A percentile compares a stretch with the other conserved stretches of the same genome.
These are phyloP conservation scores for Peronosclerospora sorghi DNA, from an alignment of 352 stramenopile species.

Conservation along the genomic window DNA sequence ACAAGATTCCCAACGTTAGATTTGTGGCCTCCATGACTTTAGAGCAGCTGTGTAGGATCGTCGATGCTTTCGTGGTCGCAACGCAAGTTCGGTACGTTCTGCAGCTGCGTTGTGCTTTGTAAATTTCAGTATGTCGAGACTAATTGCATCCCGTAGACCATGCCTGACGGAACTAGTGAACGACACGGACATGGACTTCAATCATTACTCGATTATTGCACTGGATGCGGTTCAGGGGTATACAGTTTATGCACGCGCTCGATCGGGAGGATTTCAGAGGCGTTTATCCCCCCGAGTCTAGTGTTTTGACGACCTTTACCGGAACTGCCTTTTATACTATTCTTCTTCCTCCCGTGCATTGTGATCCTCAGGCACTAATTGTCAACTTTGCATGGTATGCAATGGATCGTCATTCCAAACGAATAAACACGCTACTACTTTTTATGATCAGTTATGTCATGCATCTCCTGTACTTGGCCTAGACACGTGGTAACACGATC, in stretches of 20 bases:
- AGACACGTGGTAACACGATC: constrained; percentile 42
- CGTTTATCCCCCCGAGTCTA: constrained; percentile 7
- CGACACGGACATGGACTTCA: constrained; percentile 75
- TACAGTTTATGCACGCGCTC: constrained; percentile 23
- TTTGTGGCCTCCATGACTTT: constrained; percentile 81
- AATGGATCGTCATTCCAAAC: no score
- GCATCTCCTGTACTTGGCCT: constrained; percentile 5
- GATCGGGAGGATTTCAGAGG: constrained; percentile 15
- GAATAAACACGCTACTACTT: background rate
- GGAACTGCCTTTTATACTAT: background rate
- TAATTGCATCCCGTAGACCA: constrained; percentile 28
- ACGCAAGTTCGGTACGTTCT: constrained; percentile 58
- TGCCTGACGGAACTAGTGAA: constrained; percentile 67
- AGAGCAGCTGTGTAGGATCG: constrained; percentile 74
- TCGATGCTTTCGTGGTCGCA: constrained; percentile 49
- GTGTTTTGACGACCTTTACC: background rate
- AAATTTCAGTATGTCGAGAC: background rate
- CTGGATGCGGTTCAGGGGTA: constrained; percentile 65
- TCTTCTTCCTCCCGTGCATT: no score
- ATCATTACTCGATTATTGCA: constrained; percentile 79
- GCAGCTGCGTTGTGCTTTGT: background rate
- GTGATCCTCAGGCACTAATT: no score
- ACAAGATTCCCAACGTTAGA: constrained; percentile 85
- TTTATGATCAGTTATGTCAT: background rate
- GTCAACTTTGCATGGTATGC: no score